Conservation (phyloP, 176 grass and related monocot genomes). For the Leersia perrieri region DNA sequence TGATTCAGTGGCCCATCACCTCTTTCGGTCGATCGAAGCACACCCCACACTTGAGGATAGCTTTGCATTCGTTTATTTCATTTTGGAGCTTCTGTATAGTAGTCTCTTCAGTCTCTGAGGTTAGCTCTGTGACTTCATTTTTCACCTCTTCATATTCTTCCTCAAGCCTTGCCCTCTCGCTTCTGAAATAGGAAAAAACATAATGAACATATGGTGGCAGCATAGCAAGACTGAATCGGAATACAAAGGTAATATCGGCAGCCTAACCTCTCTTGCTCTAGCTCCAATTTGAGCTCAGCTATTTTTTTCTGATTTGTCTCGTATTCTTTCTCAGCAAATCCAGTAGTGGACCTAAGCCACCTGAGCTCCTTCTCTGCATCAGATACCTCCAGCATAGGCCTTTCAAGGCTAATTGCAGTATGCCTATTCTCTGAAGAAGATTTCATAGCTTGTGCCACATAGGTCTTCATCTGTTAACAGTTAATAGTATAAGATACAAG, state of each 20-base stretch:
- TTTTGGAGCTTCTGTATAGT: conserved; percentile 88
- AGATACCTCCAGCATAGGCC: conserved; percentile 55
- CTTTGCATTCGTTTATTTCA: conserved; percentile 93
- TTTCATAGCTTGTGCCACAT: conserved; percentile 72
- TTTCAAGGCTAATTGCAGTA: conserved; percentile 62
- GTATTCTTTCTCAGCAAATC: conserved; percentile 75
- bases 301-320: conserved; percentile 81
- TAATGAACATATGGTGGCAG: neutral
- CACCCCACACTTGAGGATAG: conserved; percentile 92
- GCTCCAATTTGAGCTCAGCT: conserved; percentile 58
- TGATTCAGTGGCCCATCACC: conserved; percentile 36
- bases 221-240: conserved; percentile 13
- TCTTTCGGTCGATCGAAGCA: conserved; percentile 97
- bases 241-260: conserved; percentile 20
- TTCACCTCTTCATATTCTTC: conserved; percentile 77
- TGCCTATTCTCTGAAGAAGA: conserved; percentile 68
- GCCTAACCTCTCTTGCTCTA: conserved; percentile 82
- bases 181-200: conserved; percentile 56
- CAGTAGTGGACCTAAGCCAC: conserved; percentile 68
- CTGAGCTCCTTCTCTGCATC: conserved; percentile 83
- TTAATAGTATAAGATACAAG: neutral
- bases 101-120: conserved; percentile 69
- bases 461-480: conserved; percentile 72
- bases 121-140: conserved; percentile 84
- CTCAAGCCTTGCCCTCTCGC: conserved; percentile 72